Conservation (phyloP, 345 rosid species). For the Hypericum perforatum region DNA sequence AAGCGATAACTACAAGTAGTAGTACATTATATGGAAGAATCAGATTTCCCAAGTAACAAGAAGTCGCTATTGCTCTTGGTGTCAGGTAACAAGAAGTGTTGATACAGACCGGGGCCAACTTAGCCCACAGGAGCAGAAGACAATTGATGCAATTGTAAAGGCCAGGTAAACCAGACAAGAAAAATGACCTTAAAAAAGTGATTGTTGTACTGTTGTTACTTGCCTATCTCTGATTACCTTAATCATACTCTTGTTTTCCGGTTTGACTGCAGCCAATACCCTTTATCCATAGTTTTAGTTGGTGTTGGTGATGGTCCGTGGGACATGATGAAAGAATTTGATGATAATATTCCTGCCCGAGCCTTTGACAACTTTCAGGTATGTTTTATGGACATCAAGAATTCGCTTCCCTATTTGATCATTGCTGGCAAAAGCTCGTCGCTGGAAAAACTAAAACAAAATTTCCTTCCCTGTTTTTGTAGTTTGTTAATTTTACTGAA, state of each 20-base stretch:
- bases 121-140: slow-evolving; percentile 16
- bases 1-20: too few relatives aligned
- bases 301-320: slow-evolving; percentile 24
- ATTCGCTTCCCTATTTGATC: background rate
- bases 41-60: too few relatives aligned
- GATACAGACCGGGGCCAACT: slow-evolving; percentile 6
- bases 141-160: slow-evolving; percentile 15
- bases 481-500: slow-evolving; percentile 22
- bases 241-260: background rate
- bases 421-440: background rate
- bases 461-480: background rate
- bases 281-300: slow-evolving; percentile 17
- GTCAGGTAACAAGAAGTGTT: slow-evolving; percentile 17
- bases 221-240: background rate
- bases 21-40: too few relatives aligned
- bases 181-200: background rate
- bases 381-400: background rate
- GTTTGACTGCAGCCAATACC: slow-evolving; percentile 8
- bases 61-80: background rate
- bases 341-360: slow-evolving; percentile 16
- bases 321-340: slow-evolving; percentile 19
- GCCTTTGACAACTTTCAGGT: slow-evolving; percentile 21
- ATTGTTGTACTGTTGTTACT: background rate
- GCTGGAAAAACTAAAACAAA: too few relatives aligned
- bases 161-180: slow-evolving; percentile 11